Conservation (phyloP, 257 asterid species). For the Cruciata laevipes region DNA sequence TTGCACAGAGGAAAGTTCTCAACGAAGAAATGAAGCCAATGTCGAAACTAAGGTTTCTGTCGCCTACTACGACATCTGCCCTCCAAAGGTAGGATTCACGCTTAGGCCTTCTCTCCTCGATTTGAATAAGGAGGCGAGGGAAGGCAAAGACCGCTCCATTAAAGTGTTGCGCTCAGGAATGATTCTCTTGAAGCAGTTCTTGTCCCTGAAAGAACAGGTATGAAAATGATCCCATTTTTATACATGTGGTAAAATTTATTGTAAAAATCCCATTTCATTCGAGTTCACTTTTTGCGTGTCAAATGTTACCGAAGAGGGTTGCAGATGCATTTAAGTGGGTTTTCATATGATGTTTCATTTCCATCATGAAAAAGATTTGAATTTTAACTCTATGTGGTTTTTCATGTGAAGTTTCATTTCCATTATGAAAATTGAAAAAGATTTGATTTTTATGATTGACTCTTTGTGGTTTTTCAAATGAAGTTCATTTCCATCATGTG, state of each 20-base stretch:
- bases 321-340: too few relatives aligned
- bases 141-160: slow-evolving; percentile 33
- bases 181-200: slow-evolving; percentile 54
- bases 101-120: slow-evolving; percentile 38
- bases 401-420: neutral
- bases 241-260: too few relatives aligned
- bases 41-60: slow-evolving; percentile 19
- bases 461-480: too few relatives aligned
- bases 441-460: neutral
- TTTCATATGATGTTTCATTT: neutral
- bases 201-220: slow-evolving; percentile 61
- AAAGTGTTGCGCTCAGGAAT: slow-evolving; percentile 51
- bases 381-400: too few relatives aligned
- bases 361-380: neutral
- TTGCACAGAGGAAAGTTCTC: slow-evolving; percentile 21
- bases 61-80: slow-evolving; percentile 51
- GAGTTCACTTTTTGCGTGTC: too few relatives aligned
- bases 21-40: slow-evolving; percentile 19
- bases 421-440: neutral
- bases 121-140: slow-evolving; percentile 42
- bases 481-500: too few relatives aligned
- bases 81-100: slow-evolving; percentile 21
- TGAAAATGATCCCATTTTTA: neutral
- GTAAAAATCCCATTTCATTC: too few relatives aligned
- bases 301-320: neutral